These are phyloP conservation scores for Fagopyrum tataricum DNA, from an alignment of 148 eudicot genomes.

Conservation along the genomic window DNA sequence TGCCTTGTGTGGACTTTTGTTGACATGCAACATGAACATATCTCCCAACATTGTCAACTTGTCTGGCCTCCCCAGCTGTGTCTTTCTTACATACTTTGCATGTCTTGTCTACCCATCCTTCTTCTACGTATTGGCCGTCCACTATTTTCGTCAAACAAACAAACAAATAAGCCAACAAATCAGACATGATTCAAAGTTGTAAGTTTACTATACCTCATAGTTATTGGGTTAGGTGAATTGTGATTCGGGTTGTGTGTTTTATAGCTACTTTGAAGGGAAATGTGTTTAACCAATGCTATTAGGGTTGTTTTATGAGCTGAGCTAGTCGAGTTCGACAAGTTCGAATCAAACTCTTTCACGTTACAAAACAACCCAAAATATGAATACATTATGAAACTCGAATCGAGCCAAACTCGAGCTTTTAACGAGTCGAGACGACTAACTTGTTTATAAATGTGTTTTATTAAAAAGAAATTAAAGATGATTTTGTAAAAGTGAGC, in stretches of 20 bases:
- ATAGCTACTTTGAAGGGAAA: neutral
- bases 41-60: slow-evolving; percentile 75
- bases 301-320: too few relatives aligned
- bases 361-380: too few relatives aligned
- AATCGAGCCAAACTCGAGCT: too few relatives aligned
- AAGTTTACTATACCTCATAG: neutral
- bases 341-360: too few relatives aligned
- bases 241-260: neutral
- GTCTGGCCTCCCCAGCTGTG: slow-evolving; percentile 73
- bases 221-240: neutral
- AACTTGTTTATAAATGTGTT: too few relatives aligned
- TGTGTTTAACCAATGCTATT: too few relatives aligned
- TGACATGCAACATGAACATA: slow-evolving; percentile 85
- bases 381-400: too few relatives aligned
- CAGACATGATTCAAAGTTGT: neutral
- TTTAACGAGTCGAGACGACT: too few relatives aligned
- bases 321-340: too few relatives aligned
- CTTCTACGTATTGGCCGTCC: slow-evolving; percentile 94
- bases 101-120: slow-evolving; percentile 98
- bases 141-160: slow-evolving; percentile 25
- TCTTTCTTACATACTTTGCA: slow-evolving; percentile 99
- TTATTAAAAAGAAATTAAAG: too few relatives aligned
- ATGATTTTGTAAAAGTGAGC: too few relatives aligned
- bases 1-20: slow-evolving; percentile 50
- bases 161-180: neutral